A percentile compares a stretch with the other conserved stretches of the same genome.
Conservation (phyloP, 2,329 filamentous ascomycete species). For the Camptophora hylomeconis region DNA sequence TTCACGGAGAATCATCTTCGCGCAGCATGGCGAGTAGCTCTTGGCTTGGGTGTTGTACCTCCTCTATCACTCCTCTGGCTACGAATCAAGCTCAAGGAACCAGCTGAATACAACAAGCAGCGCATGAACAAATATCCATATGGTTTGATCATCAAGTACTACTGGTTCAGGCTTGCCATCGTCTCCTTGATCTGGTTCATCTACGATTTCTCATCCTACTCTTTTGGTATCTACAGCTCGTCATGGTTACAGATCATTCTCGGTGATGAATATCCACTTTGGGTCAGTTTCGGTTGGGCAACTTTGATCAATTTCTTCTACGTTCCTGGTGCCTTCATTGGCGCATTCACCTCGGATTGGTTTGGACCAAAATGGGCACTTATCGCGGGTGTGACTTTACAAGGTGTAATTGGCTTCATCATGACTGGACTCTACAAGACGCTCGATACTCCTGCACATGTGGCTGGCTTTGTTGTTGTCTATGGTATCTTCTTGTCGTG, state of each 20-base stretch:
- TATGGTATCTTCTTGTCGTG: constrained; percentile 67
- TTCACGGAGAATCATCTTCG: constrained; percentile 50
- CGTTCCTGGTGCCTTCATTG: constrained; percentile 66
- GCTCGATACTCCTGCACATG: constrained; percentile 52
- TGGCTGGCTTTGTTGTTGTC: constrained; percentile 65
- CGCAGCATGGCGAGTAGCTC: constrained; percentile 67
- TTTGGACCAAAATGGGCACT: constrained; percentile 68
- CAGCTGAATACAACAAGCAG: constrained; percentile 61
- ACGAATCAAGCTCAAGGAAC: constrained; percentile 62
- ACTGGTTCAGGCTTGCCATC: constrained; percentile 57
- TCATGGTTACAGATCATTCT: constrained; percentile 48
- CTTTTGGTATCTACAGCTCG: constrained; percentile 74
- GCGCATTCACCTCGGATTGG: constrained; percentile 64
- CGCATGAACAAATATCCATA: constrained; percentile 52
- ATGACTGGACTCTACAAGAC: constrained; percentile 69
- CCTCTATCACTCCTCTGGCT: constrained; percentile 58
- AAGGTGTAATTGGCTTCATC: constrained; percentile 72
- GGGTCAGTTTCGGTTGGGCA: constrained; percentile 76
- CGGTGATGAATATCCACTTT: constrained; percentile 47
- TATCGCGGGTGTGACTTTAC: constrained; percentile 54
- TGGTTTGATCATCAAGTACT: constrained; percentile 47
- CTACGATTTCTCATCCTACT: constrained; percentile 75
- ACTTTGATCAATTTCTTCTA: constrained; percentile 82
- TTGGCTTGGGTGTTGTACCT: constrained; percentile 69
- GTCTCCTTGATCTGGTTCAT: constrained; percentile 75